A percentile compares a stretch with the other conserved stretches of the same genome.
Conservation (phyloP, 1,139 yeast species). For the Yamadazyma aaseri region DNA sequence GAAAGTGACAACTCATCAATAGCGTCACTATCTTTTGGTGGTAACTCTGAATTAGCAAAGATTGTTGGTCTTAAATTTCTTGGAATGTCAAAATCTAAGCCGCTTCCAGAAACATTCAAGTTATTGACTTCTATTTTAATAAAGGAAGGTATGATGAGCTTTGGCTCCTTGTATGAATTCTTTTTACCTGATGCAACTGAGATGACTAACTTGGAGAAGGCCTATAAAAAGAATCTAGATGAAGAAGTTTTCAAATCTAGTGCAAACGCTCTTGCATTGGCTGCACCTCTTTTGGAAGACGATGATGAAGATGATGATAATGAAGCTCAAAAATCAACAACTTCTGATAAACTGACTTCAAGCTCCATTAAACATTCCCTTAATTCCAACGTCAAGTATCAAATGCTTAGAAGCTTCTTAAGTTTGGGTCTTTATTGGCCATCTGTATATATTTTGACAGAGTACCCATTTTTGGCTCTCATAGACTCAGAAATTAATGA, state of each 20-base stretch:
- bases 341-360: neutral
- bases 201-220: conserved; percentile 41
- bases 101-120: conserved; percentile 45
- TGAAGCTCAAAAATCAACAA: conserved; percentile 14
- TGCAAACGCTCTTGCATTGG: conserved; percentile 81
- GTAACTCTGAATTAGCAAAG: conserved; percentile 67
- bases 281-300: conserved; percentile 78
- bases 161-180: conserved; percentile 60
- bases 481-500: conserved; percentile 52
- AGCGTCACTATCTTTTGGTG: conserved; percentile 45
- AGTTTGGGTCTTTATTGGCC: conserved; percentile 66
- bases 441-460: conserved; percentile 55
- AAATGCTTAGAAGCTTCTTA: conserved; percentile 54
- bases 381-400: conserved; percentile 26
- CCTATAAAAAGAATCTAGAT: conserved; percentile 53
- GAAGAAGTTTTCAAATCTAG: conserved; percentile 62
- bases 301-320: conserved; percentile 41
- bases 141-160: conserved; percentile 67
- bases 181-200: conserved; percentile 47
- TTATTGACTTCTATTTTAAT: conserved; percentile 54
- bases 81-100: conserved; percentile 30
- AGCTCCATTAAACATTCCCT: conserved; percentile 12
- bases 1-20: conserved; percentile 31
- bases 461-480: conserved; percentile 62
- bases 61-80: conserved; percentile 58